Conservation (phyloP, 225 moss, liverwort and hornwort genomes). For the Pseudisothecium myosuroides region DNA sequence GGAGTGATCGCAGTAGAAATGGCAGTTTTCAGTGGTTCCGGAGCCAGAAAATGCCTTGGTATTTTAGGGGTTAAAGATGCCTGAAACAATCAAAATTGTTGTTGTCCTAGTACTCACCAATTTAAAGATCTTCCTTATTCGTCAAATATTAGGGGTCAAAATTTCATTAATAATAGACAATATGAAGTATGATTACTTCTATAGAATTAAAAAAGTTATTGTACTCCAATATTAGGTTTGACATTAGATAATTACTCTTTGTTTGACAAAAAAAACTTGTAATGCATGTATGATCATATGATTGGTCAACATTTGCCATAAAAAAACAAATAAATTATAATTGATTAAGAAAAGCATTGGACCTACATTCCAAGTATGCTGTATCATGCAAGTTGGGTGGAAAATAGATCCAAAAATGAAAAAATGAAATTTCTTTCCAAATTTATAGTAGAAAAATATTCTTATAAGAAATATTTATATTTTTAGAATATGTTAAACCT, state of each 20-base stretch:
- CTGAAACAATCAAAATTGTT: not conserved
- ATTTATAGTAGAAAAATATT: not conserved
- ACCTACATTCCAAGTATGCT: not conserved
- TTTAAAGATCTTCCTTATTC: not conserved
- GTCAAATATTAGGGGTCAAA: not conserved
- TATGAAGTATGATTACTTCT: not conserved
- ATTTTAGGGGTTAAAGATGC: not conserved
- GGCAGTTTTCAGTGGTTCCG: too few relatives aligned
- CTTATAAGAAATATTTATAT: not conserved
- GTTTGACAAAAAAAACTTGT: not conserved
- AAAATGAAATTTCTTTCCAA: not conserved
- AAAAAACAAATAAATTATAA: not conserved
- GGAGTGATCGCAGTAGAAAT: too few relatives aligned
- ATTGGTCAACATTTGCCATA: accelerated
- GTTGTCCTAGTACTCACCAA: not conserved
- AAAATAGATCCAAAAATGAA: not conserved
- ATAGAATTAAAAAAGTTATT: not conserved
- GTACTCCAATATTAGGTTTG: not conserved
- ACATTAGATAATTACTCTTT: not conserved
- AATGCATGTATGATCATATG: not conserved
- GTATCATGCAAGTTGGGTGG: not conserved
- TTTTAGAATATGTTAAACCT: not conserved
- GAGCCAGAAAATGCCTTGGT: too few relatives aligned
- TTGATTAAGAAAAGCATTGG: not conserved
- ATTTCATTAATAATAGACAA: too few relatives aligned